A percentile compares a stretch with the other conserved stretches of the same genome.
These are phyloP conservation scores for Tetrapisispora arboricola DNA, from an alignment of 805 yeast genomes.

Conservation along the genomic window DNA sequence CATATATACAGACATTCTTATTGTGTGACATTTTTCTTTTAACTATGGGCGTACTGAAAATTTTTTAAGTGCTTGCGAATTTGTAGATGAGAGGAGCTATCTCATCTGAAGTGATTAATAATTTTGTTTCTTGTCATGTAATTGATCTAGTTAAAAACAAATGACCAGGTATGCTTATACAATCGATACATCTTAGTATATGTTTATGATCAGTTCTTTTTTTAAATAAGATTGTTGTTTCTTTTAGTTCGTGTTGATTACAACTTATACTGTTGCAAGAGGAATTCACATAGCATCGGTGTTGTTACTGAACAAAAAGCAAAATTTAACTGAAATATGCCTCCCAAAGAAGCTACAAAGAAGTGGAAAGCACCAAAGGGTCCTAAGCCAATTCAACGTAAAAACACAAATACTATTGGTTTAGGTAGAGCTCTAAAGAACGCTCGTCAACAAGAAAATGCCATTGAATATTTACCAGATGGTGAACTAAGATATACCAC, in stretches of 20 bases:
- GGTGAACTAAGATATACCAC: conserved; percentile 88
- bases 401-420: conserved; percentile 75
- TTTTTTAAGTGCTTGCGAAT: neutral
- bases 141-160: too few relatives aligned
- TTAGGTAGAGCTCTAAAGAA: conserved; percentile 76
- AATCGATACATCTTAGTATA: too few relatives aligned
- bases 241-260: too few relatives aligned
- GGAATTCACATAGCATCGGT: too few relatives aligned
- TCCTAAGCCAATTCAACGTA: conserved; percentile 80
- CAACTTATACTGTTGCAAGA: too few relatives aligned
- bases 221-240: too few relatives aligned
- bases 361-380: conserved; percentile 88
- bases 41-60: neutral
- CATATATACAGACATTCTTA: too few relatives aligned
- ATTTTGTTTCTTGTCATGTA: too few relatives aligned
- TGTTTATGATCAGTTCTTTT: too few relatives aligned
- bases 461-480: conserved; percentile 64
- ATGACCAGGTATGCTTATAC: too few relatives aligned
- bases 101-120: neutral
- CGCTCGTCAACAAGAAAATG: conserved; percentile 59
- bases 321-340: conserved; percentile 19
- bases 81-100: neutral
- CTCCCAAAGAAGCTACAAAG: conserved; percentile 42
- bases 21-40: too few relatives aligned
- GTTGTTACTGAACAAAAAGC: neutral